Percentiles rank a stretch among this genome's conserved stretches.
These are phyloP conservation scores for Lachancea fermentati DNA, from an alignment of 805 yeast genomes.

Conservation along the genomic window DNA sequence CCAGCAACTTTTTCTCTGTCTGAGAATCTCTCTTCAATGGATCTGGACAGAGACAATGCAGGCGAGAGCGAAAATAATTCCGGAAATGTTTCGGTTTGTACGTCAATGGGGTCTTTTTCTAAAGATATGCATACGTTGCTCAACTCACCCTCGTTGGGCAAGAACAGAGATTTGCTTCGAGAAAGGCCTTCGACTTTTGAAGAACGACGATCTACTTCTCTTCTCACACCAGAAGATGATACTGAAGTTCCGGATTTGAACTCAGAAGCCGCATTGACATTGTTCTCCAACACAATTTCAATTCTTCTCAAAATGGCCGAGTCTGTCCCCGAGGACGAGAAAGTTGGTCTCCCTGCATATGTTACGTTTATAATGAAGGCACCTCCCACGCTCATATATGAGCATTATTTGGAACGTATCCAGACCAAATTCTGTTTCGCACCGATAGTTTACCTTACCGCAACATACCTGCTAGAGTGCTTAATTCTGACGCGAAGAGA, in stretches of 20 bases:
- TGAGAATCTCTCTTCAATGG: slow-evolving; percentile 5
- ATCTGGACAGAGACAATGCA: neutral
- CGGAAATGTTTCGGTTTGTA: neutral
- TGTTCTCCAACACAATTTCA: slow-evolving; percentile 4
- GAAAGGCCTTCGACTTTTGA: neutral
- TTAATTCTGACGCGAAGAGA: slow-evolving; percentile 16
- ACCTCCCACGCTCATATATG: slow-evolving; percentile 22
- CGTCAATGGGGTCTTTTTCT: slow-evolving; percentile 1
- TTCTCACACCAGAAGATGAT: neutral
- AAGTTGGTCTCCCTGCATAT: neutral
- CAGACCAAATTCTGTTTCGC: slow-evolving; percentile 29
- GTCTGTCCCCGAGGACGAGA: neutral
- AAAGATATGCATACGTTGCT: slow-evolving; percentile 1
- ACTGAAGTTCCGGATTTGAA: slow-evolving; percentile 5
- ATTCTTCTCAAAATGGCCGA: slow-evolving; percentile 1
- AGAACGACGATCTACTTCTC: neutral
- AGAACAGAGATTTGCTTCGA: neutral
- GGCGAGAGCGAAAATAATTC: neutral
- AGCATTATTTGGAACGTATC: slow-evolving; percentile 23
- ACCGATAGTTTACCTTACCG: slow-evolving; percentile 23
- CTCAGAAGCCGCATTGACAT: slow-evolving; percentile 5
- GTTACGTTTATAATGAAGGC: slow-evolving; percentile 26
- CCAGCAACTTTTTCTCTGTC: slow-evolving; percentile 6
- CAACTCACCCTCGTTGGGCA: neutral
- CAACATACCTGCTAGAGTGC: slow-evolving; percentile 22